Evolutionary conservation across 2,329 filamentous ascomycete genomes (phyloP).

Genomic region (Fusarium clavum): DNA sequence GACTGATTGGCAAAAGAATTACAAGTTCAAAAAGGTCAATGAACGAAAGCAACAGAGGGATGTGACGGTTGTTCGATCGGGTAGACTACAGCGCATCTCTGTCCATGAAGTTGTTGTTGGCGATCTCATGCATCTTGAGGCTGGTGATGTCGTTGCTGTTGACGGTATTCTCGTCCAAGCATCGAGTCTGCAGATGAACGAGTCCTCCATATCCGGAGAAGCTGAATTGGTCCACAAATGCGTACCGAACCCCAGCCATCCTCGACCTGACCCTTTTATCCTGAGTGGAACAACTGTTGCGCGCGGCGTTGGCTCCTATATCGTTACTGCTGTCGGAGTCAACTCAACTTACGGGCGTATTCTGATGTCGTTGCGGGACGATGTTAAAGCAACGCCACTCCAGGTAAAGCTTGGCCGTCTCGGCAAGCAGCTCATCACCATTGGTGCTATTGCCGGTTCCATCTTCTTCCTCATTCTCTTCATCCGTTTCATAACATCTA

Average conservation of each 20-base stretch:
- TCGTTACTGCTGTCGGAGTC: slow-evolving; percentile 79
- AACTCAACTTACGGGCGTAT: slow-evolving; percentile 82
- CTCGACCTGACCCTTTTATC: slow-evolving; percentile 77
- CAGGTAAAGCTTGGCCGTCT: slow-evolving; percentile 82
- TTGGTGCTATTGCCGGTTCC: slow-evolving; percentile 55
- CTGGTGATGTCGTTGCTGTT: slow-evolving; percentile 77
- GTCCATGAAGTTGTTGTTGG: slow-evolving; percentile 79
- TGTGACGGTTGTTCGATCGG: slow-evolving; percentile 82
- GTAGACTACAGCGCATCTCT: slow-evolving; percentile 74
- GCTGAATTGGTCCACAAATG: slow-evolving; percentile 78
- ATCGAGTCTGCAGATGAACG: slow-evolving; percentile 70
- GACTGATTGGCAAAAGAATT: slow-evolving; percentile 86
- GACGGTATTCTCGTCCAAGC: slow-evolving; percentile 75
- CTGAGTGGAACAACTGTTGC: slow-evolving; percentile 82
- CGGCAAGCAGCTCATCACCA: slow-evolving; percentile 76
- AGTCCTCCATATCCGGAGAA: slow-evolving; percentile 82
- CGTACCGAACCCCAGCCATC: slow-evolving; percentile 67
- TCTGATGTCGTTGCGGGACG: slow-evolving; percentile 81
- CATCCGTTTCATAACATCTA: slow-evolving; percentile 53
- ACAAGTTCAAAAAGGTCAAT: slow-evolving; percentile 83
- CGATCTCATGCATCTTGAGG: slow-evolving; percentile 78
- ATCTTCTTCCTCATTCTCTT: slow-evolving; percentile 58
- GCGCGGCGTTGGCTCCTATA: slow-evolving; percentile 79
- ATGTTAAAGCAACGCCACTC: slow-evolving; percentile 80
- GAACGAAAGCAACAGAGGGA: slow-evolving; percentile 81